Evolutionary conservation across 2,329 filamentous ascomycete genomes (phyloP).

Genomic region (Arthrobotrys sphaeroides): DNA sequence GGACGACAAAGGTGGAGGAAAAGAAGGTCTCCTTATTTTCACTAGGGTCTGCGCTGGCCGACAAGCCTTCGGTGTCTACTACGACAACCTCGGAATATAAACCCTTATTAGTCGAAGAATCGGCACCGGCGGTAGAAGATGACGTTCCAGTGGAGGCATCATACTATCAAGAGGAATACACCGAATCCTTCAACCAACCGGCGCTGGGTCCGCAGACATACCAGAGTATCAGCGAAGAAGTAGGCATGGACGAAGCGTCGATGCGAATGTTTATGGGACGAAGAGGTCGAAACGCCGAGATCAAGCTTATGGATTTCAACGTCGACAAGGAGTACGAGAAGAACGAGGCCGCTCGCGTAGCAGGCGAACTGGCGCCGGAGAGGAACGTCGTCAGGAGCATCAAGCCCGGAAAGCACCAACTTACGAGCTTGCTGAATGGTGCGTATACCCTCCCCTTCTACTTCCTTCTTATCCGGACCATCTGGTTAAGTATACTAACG

Average conservation of each 20-base stretch:
- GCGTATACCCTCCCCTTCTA: slow-evolving; percentile 62
- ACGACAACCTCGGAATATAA: slow-evolving; percentile 55
- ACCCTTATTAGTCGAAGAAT: slow-evolving; percentile 55
- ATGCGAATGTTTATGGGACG: slow-evolving; percentile 73
- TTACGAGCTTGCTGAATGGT: slow-evolving; percentile 72
- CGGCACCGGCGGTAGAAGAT: slow-evolving; percentile 38
- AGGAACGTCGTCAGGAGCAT: slow-evolving; percentile 73
- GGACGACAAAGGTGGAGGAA: slow-evolving; percentile 1
- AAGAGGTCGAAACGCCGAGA: slow-evolving; percentile 58
- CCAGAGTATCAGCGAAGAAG: slow-evolving; percentile 68
- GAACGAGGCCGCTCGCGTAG: slow-evolving; percentile 69
- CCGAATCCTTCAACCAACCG: background rate
- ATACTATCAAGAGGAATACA: slow-evolving; percentile 6
- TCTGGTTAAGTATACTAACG: background rate
- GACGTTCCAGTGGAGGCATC: background rate
- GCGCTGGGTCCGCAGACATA: slow-evolving; percentile 62
- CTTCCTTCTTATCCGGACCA: slow-evolving; percentile 60
- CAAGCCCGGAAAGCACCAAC: slow-evolving; percentile 73
- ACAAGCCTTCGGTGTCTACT: slow-evolving; percentile 9
- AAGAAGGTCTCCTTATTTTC: slow-evolving; percentile 52
- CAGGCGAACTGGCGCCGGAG: slow-evolving; percentile 64
- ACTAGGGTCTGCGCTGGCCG: slow-evolving; percentile 35
- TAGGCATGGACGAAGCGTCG: slow-evolving; percentile 70
- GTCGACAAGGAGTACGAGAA: slow-evolving; percentile 72
- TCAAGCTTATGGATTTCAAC: slow-evolving; percentile 72